phyloP scores from a whole-genome alignment of 179 eudicot genomes.

The Nepenthes alata region DNA sequence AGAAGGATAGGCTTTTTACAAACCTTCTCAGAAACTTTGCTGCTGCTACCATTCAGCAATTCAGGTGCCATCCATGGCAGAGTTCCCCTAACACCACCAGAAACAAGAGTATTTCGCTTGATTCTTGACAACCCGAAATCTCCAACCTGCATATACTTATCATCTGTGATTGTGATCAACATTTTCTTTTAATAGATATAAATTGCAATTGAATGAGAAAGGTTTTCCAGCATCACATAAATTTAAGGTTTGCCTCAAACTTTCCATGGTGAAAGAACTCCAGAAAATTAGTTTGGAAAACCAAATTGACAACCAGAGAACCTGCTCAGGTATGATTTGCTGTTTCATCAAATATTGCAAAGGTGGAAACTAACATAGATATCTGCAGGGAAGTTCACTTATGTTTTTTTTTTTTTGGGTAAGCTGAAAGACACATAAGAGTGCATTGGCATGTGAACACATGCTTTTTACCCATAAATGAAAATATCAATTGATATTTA shows the following conservation, averaged over 20 bases:
- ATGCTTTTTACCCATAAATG: too few relatives aligned
- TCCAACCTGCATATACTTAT: slow-evolving; percentile 25
- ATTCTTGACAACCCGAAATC: slow-evolving; percentile 49
- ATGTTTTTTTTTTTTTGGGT: not conserved
- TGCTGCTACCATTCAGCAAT: slow-evolving; percentile 43
- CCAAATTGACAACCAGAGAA: not conserved
- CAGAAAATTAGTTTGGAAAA: not conserved
- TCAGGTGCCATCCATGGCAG: slow-evolving; percentile 66
- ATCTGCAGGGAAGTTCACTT: not conserved
- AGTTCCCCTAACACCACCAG: slow-evolving; percentile 52
- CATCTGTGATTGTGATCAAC: too few relatives aligned
- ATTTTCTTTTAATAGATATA: not conserved
- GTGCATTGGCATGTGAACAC: too few relatives aligned
- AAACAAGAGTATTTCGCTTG: slow-evolving; percentile 40
- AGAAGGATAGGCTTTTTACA: slow-evolving; percentile 1
- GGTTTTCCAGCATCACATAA: not conserved
- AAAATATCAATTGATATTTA: too few relatives aligned
- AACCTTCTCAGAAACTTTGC: slow-evolving; percentile 45
- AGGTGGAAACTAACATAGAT: not conserved
- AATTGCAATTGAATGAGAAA: not conserved
- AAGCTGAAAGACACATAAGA: not conserved
- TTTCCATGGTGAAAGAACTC: not conserved
- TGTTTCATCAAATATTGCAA: not conserved
- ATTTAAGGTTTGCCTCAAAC: not conserved
- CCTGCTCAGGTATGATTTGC: not conserved